phyloP scores from a whole-genome alignment of 2,329 filamentous ascomycete genomes.

The Triangularia setosa region DNA sequence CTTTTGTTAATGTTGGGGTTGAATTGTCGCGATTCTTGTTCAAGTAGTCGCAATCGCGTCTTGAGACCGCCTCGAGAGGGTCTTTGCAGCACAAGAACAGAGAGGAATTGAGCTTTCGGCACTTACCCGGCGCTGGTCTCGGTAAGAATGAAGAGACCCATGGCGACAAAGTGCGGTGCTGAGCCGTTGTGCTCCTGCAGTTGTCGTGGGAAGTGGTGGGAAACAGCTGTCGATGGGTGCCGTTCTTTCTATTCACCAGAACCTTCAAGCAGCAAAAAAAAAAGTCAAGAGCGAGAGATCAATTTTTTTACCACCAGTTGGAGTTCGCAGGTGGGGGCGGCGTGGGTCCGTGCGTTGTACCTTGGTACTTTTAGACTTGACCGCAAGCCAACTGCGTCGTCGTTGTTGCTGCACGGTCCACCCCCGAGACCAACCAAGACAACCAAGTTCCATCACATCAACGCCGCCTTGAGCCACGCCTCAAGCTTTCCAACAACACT shows the following conservation, averaged over 20 bases:
- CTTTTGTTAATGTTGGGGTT: background rate
- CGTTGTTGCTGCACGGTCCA: conserved; percentile 14
- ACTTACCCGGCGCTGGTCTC: conserved; percentile 81
- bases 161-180: conserved; percentile 41
- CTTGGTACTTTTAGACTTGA: background rate
- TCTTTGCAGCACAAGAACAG: background rate
- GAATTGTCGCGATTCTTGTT: background rate
- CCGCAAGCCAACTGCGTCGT: background rate
- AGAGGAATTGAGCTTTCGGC: conserved; percentile 22
- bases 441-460: background rate
- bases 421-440: conserved; percentile 14
- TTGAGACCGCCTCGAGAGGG: background rate
- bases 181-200: conserved; percentile 21
- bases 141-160: conserved; percentile 89
- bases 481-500: conserved; percentile 14
- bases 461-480: conserved; percentile 17
- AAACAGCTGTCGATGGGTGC: conserved; percentile 23
- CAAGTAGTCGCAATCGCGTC: background rate
- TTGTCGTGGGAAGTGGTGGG: conserved; percentile 35
- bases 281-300: conserved; percentile 33
- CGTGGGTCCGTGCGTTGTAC: conserved; percentile 23
- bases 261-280: conserved; percentile 31
- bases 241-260: conserved; percentile 23
- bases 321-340: conserved; percentile 23
- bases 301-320: conserved; percentile 37